These are phyloP conservation scores for Naganishia randhawae DNA, from an alignment of 768 basidiomycete genomes.

Conservation along the genomic window DNA sequence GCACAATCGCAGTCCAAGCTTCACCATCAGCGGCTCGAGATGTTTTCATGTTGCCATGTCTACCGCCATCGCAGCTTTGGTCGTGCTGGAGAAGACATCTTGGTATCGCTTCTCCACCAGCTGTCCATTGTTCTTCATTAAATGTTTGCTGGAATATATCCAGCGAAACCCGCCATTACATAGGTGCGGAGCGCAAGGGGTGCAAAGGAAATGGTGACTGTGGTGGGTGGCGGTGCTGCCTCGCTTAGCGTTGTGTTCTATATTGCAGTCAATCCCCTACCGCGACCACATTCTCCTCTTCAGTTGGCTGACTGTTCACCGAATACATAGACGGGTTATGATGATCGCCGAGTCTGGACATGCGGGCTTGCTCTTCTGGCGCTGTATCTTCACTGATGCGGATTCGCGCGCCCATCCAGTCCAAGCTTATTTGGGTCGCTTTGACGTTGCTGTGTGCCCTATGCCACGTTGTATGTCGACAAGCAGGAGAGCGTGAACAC, in stretches of 20 bases:
- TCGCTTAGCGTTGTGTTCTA: constrained; percentile 48
- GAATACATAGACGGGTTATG: constrained; percentile 70
- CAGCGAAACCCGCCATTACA: no score
- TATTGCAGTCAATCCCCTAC: background rate
- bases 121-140: no score
- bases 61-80: constrained; percentile 56
- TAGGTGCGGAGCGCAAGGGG: no score
- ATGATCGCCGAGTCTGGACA: constrained; percentile 69
- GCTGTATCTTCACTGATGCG: constrained; percentile 31
- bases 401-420: background rate
- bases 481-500: constrained; percentile 61
- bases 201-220: no score
- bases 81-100: constrained; percentile 64
- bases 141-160: no score
- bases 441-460: constrained; percentile 55
- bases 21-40: background rate
- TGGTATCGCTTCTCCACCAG: constrained; percentile 74
- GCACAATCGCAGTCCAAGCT: background rate
- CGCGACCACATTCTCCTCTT: background rate
- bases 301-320: no score
- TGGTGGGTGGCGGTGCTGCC: no score
- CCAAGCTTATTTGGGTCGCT: background rate
- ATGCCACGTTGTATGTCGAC: constrained; percentile 69
- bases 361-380: constrained; percentile 64
- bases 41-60: background rate